phyloP scores from a whole-genome alignment of 179 eudicot genomes.

The Sideroxylon spinosum region DNA sequence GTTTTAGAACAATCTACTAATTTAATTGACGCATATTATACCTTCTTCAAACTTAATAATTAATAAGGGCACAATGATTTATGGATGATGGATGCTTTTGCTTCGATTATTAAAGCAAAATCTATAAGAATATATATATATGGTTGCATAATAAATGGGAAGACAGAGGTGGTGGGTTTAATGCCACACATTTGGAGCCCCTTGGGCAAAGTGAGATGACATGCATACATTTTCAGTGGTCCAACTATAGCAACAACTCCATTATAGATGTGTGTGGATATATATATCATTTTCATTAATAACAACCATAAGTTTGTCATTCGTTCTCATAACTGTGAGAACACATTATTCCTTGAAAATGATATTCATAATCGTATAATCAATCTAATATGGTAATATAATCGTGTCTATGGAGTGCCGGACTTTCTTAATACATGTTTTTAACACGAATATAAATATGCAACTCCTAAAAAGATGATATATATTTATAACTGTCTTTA shows the following conservation, averaged over 20 bases:
- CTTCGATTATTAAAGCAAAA: not conserved
- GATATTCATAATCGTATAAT: not conserved
- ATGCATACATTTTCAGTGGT: not conserved
- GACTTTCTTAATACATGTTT: not conserved
- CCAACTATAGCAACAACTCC: not conserved
- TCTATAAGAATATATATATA: not conserved
- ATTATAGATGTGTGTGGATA: too few relatives aligned
- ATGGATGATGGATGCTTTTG: not conserved
- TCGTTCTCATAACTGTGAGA: not conserved
- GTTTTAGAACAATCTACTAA: too few relatives aligned
- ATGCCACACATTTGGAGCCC: conserved; percentile 5
- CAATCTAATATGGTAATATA: not conserved
- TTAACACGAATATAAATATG: too few relatives aligned
- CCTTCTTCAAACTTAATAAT: not conserved
- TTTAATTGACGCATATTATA: too few relatives aligned
- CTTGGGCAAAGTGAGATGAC: not conserved
- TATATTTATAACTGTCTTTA: too few relatives aligned
- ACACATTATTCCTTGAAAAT: not conserved
- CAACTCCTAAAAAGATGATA: too few relatives aligned
- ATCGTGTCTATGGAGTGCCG: not conserved
- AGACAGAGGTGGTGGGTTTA: conserved; percentile 4
- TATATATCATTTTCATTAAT: not conserved
- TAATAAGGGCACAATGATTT: not conserved
- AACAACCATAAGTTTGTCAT: not conserved
- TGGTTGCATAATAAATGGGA: too few relatives aligned